Evolutionary conservation across 1,284 basidiomycete species (phyloP).

Genomic region (Puccinia brachypodii): DNA sequence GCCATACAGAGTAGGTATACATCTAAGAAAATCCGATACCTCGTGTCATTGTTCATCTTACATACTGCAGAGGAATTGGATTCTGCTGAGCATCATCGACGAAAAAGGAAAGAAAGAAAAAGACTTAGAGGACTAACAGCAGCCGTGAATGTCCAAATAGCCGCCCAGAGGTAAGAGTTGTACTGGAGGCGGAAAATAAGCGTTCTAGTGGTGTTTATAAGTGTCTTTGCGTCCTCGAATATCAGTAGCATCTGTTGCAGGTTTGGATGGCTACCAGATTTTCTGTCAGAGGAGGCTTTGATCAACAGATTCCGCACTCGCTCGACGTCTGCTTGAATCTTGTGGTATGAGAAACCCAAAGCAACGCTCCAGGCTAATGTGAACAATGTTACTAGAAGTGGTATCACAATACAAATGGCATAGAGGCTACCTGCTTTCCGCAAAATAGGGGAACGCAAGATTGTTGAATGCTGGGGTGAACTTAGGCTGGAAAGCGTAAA

Average conservation of each 20-base stretch:
- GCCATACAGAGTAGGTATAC: constrained; percentile 40
- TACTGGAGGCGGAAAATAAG: constrained; percentile 25
- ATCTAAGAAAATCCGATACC: background rate
- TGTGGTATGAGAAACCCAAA: constrained; percentile 16
- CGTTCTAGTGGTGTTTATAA: constrained; percentile 15
- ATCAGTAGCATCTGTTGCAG: background rate
- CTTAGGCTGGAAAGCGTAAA: constrained; percentile 10
- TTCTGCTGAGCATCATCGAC: background rate
- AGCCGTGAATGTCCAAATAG: constrained; percentile 31
- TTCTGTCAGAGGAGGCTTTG: constrained; percentile 31
- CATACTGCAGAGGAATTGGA: background rate
- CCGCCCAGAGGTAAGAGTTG: constrained; percentile 37
- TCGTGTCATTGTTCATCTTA: background rate
- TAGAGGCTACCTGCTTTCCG: constrained; percentile 9
- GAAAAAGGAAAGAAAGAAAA: background rate
- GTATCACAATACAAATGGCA: constrained; percentile 18
- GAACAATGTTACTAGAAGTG: constrained; percentile 29
- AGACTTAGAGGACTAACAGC: constrained; percentile 13
- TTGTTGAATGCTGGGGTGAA: constrained; percentile 19
- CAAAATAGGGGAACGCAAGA: background rate
- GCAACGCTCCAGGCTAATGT: constrained; percentile 23
- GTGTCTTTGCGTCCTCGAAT: background rate
- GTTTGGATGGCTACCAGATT: background rate
- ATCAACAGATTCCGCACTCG: constrained; percentile 11
- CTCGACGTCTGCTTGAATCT: constrained; percentile 2